Evolutionary conservation across 768 basidiomycete genomes (phyloP).

Genomic region (Serpula lacrymans): DNA sequence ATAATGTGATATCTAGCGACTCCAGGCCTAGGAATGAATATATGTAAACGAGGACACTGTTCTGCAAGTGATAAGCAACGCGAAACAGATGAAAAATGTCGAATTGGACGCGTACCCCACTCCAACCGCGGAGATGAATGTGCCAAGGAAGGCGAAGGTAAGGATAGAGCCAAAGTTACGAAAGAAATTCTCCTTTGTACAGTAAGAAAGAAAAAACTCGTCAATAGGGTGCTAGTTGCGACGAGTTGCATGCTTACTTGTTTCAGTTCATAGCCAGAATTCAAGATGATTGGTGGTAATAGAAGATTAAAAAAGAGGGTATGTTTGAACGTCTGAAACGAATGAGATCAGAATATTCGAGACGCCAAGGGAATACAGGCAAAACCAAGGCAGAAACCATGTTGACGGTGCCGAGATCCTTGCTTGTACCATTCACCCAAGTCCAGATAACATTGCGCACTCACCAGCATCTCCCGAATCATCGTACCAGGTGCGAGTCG

Average conservation of each 20-base stretch:
- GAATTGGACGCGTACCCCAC: constrained; percentile 69
- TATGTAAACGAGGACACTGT: constrained; percentile 88
- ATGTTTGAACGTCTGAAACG: constrained; percentile 85
- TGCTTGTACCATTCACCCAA: background rate
- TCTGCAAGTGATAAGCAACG: constrained; percentile 45
- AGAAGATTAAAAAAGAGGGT: constrained; percentile 97
- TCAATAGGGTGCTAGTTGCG: background rate
- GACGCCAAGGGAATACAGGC: background rate
- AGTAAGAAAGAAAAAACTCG: background rate
- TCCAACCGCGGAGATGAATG: constrained; percentile 94
- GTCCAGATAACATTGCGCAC: constrained; percentile 30
- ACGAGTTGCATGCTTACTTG: constrained; percentile 61
- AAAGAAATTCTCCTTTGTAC: constrained; percentile 91
- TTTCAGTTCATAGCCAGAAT: constrained; percentile 96
- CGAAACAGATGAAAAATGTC: background rate
- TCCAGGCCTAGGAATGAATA: constrained; percentile 94
- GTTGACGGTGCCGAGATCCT: background rate
- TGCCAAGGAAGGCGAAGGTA: constrained; percentile 90
- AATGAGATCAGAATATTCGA: background rate
- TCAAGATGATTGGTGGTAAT: constrained; percentile 97
- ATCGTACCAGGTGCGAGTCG: constrained; percentile 88
- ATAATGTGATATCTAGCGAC: constrained; percentile 75
- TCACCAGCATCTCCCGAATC: constrained; percentile 96
- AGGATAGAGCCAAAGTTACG: constrained; percentile 97
- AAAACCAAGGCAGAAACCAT: constrained; percentile 6